Conservation (phyloP, 352 stramenopile genomes). For the Aphanomyces invadans region DNA sequence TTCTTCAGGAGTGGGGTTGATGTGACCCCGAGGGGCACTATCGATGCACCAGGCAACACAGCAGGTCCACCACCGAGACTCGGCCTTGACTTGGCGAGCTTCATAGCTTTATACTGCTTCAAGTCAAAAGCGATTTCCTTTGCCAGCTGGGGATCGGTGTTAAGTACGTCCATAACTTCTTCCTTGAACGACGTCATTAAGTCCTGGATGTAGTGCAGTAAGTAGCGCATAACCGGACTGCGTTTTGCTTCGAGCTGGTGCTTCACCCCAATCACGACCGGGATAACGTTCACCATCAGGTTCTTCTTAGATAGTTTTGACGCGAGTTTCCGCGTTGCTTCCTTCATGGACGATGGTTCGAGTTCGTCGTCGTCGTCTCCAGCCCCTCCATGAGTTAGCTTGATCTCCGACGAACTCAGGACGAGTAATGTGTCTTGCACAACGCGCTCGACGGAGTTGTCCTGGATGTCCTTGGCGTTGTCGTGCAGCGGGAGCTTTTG, state of each 20-base stretch:
- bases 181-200: conserved; percentile 90
- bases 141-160: conserved; percentile 87
- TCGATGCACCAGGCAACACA: neutral
- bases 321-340: conserved; percentile 89
- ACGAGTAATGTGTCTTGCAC: conserved; percentile 83
- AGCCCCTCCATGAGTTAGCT: conserved; percentile 46
- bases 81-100: neutral
- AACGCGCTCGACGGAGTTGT: conserved; percentile 83
- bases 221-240: conserved; percentile 89
- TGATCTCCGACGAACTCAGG: conserved; percentile 82
- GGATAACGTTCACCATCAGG: conserved; percentile 94
- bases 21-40: neutral
- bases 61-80: neutral
- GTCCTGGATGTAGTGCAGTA: conserved; percentile 92
- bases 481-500: conserved; percentile 58
- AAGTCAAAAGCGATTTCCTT: conserved; percentile 96
- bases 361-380: conserved; percentile 45
- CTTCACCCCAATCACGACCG: conserved; percentile 94
- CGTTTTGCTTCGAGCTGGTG: conserved; percentile 89
- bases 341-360: conserved; percentile 62
- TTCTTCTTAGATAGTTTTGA: conserved; percentile 96
- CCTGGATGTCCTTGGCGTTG: conserved; percentile 67
- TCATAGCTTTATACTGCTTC: conserved; percentile 36
- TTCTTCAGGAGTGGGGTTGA: neutral
- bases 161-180: conserved; percentile 92